A percentile compares a stretch with the other conserved stretches of the same genome.
Conservation (phyloP, 345 rosid species). For the Brassica carinata region DNA sequence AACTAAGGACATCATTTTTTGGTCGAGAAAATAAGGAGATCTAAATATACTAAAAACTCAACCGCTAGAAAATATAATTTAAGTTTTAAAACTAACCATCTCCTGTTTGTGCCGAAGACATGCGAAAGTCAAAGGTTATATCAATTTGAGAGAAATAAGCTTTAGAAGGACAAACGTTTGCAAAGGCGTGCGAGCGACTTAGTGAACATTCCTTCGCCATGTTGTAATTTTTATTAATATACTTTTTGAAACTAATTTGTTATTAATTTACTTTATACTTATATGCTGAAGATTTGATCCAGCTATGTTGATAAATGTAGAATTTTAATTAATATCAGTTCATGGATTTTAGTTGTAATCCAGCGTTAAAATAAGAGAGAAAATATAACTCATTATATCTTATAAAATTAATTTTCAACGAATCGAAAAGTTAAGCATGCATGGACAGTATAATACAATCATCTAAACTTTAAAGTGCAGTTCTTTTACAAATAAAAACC, state of each 20-base stretch:
- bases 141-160: slow-evolving; percentile 4
- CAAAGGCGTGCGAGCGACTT: slow-evolving; percentile 40
- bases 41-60: too few species aligned
- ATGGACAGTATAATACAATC: too few species aligned
- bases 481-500: not conserved
- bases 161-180: slow-evolving; percentile 13
- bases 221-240: not conserved
- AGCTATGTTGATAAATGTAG: slow-evolving; percentile 23
- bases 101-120: not conserved
- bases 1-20: too few species aligned
- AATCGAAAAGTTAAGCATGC: too few species aligned
- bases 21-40: too few species aligned
- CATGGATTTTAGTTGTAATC: not conserved
- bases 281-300: slow-evolving; percentile 21
- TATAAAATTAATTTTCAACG: too few species aligned
- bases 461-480: not conserved
- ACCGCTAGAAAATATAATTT: not conserved
- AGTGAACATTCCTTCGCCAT: slow-evolving; percentile 28
- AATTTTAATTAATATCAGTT: not conserved
- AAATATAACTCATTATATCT: not conserved
- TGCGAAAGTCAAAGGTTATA: slow-evolving; percentile 27
- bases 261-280: not conserved
- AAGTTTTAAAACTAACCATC: not conserved
- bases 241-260: too few species aligned
- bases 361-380: not conserved